Evolutionary conservation across 108 stramenopile species (phyloP).

Genomic region (Cyclotella sp.): DNA sequence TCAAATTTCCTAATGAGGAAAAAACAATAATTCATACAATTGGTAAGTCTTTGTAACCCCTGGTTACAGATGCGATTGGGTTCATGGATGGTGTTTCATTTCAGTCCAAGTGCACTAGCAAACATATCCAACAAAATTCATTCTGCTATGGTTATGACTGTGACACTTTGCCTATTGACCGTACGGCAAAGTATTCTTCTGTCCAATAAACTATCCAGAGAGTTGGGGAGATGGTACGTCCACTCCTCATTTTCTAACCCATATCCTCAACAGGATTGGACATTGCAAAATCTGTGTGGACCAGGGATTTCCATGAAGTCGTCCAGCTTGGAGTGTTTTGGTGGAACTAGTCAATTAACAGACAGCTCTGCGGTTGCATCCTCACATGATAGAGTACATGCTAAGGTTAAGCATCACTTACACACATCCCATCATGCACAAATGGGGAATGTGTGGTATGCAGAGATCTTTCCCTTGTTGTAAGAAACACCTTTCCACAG

Average conservation of each 20-base stretch:
- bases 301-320: slow-evolving; percentile 14
- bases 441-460: slow-evolving; percentile 20
- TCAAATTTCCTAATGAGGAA: slow-evolving; percentile 21
- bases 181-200: slow-evolving; percentile 12
- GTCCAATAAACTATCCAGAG: slow-evolving; percentile 11
- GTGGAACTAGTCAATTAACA: slow-evolving; percentile 4
- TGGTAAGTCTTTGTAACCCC: slow-evolving; percentile 1
- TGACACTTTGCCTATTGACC: slow-evolving; percentile 24
- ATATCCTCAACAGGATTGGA: slow-evolving; percentile 12
- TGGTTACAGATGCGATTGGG: not conserved
- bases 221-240: too few relatives aligned
- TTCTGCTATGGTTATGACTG: slow-evolving; percentile 23
- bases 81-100: slow-evolving; percentile 27
- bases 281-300: slow-evolving; percentile 23
- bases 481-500: slow-evolving; percentile 5
- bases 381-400: not conserved
- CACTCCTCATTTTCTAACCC: not conserved
- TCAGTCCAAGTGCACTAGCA: not conserved
- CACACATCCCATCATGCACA: slow-evolving; percentile 2
- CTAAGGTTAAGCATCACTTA: slow-evolving; percentile 11
- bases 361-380: slow-evolving; percentile 10
- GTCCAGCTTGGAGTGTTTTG: not conserved
- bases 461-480: slow-evolving; percentile 6
- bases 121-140: slow-evolving; percentile 14
- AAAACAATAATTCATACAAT: not conserved